Conservation (phyloP, 192 early-diverging fungal species). For the Umbelopsis ramanniana region DNA sequence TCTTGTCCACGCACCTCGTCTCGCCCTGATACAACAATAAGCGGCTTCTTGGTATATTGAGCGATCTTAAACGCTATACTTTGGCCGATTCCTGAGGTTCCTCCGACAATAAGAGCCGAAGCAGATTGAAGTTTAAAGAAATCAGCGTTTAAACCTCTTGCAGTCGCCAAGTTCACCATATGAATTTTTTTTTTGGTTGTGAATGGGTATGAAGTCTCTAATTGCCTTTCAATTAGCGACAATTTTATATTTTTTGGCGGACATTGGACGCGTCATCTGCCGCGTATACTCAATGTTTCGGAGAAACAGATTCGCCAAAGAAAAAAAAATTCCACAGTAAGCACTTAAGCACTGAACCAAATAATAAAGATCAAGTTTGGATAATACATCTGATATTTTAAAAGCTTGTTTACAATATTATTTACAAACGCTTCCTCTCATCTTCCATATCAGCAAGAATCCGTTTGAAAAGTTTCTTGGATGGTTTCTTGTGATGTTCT, state of each 20-base stretch:
- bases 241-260: too few species aligned
- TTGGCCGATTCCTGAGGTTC: constrained; percentile 7
- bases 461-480: constrained; percentile 17
- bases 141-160: background rate
- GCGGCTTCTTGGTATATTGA: background rate
- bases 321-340: too few species aligned
- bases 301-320: too few species aligned
- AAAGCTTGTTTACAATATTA: background rate
- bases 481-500: background rate
- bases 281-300: too few species aligned
- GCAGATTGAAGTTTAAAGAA: background rate
- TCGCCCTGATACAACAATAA: background rate
- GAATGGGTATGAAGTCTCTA: too few species aligned
- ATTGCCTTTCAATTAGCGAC: background rate
- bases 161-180: background rate
- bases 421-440: constrained; percentile 17
- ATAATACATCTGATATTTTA: background rate
- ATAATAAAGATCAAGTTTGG: too few species aligned
- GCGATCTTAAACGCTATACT: constrained; percentile 2
- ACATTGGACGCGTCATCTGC: too few species aligned
- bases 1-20: background rate
- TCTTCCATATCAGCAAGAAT: constrained; percentile 22
- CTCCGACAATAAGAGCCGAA: background rate
- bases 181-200: background rate
- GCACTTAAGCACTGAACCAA: too few species aligned